Conservation (phyloP, 495 filamentous ascomycete genomes). For the Aspergillus saccharolyticus region DNA sequence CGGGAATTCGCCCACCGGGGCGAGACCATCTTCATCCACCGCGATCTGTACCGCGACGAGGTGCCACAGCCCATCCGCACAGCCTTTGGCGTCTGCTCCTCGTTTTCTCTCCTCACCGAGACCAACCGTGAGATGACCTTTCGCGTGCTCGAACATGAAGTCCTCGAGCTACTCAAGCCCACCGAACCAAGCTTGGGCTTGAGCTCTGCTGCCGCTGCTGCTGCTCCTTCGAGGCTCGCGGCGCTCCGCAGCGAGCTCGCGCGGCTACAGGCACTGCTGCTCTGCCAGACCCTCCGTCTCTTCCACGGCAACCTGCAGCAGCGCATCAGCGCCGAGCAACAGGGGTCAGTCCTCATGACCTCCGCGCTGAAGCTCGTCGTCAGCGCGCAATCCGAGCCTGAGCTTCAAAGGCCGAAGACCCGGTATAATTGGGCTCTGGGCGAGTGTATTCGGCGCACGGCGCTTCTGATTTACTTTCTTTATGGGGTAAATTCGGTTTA, state of each 20-base stretch:
- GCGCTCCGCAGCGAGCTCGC: not conserved
- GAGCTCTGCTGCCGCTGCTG: no score
- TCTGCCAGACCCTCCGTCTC: conserved; percentile 8
- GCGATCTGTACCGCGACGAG: conserved; percentile 4
- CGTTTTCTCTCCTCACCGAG: not conserved
- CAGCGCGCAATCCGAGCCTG: not conserved
- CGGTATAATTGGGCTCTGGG: not conserved
- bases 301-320: conserved; percentile 3
- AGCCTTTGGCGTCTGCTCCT: conserved; percentile 1
- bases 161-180: conserved; percentile 3
- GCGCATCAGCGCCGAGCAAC: conserved; percentile 1
- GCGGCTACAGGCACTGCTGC: not conserved
- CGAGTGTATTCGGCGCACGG: conserved; percentile 5
- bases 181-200: not conserved
- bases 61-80: conserved; percentile 5
- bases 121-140: not conserved
- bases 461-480: conserved; percentile 1
- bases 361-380: not conserved
- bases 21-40: conserved; percentile 6
- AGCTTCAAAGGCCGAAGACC: not conserved
- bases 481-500: conserved; percentile 6
- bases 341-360: not conserved
- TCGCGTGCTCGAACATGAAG: not conserved
- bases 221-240: not conserved
- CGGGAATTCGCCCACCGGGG: not conserved